Conservation (phyloP, 2,329 filamentous ascomycete species). For the Waltergamsia citrina region DNA sequence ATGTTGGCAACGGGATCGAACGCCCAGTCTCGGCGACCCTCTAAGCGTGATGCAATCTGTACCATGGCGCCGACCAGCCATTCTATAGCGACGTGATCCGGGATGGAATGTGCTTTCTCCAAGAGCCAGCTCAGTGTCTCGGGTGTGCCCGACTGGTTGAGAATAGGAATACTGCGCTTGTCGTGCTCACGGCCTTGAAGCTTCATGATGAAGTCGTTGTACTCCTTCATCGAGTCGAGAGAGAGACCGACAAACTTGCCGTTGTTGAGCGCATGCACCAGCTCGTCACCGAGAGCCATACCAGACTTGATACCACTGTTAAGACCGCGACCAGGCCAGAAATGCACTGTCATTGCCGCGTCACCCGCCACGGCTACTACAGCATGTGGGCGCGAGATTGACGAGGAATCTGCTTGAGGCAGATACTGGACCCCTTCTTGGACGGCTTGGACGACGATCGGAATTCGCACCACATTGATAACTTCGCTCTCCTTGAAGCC, state of each 20-base stretch:
- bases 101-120: constrained; percentile 17
- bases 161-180: constrained; percentile 23
- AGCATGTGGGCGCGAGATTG: constrained; percentile 16
- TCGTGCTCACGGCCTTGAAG: constrained; percentile 23
- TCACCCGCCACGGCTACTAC: constrained; percentile 23
- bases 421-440: constrained; percentile 18
- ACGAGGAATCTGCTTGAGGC: constrained; percentile 13
- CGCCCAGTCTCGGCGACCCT: constrained; percentile 18
- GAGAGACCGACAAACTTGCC: constrained; percentile 19
- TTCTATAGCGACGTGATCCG: constrained; percentile 21
- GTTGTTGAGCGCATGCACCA: constrained; percentile 19
- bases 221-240: constrained; percentile 18
- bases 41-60: constrained; percentile 20
- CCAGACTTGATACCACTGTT: constrained; percentile 26
- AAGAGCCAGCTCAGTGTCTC: constrained; percentile 23
- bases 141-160: constrained; percentile 22
- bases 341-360: constrained; percentile 25
- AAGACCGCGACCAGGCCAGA: constrained; percentile 23
- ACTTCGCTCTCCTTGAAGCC: constrained; percentile 24
- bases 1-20: constrained; percentile 18
- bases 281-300: constrained; percentile 22
- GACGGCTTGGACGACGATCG: constrained; percentile 23
- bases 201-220: constrained; percentile 24
- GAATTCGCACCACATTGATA: constrained; percentile 24
- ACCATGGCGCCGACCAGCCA: constrained; percentile 18